Conservation (phyloP, 2,329 filamentous ascomycete species). For the Ophiocordyceps australis region DNA sequence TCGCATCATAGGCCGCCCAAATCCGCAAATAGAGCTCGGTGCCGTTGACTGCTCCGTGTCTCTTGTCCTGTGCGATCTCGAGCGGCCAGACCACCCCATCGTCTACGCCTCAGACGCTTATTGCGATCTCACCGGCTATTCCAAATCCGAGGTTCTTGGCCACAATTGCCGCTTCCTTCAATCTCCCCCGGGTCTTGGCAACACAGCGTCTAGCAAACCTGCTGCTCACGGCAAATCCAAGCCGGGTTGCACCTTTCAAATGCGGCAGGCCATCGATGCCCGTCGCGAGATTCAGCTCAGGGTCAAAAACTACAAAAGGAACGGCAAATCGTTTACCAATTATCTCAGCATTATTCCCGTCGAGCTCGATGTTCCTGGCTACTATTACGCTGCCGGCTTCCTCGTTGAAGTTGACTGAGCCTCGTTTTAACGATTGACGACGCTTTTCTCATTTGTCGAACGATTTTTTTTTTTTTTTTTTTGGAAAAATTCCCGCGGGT, state of each 20-base stretch:
- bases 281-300: conserved; percentile 27
- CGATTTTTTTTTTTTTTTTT: not conserved
- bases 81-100: conserved; percentile 56
- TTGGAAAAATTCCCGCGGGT: too few relatives aligned
- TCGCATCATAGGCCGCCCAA: conserved; percentile 49
- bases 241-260: conserved; percentile 5
- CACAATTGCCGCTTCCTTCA: conserved; percentile 77
- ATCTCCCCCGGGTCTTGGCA: too few relatives aligned
- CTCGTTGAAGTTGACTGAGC: conserved; percentile 43
- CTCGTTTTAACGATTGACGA: too few relatives aligned
- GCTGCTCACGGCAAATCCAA: conserved; percentile 32
- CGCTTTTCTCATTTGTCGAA: not conserved
- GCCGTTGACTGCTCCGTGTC: conserved; percentile 72
- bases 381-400: conserved; percentile 66
- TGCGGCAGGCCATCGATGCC: conserved; percentile 25
- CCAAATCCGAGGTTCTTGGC: conserved; percentile 53
- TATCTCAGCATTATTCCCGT: conserved; percentile 74
- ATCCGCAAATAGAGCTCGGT: conserved; percentile 63
- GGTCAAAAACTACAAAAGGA: conserved; percentile 67
- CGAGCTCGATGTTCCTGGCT: conserved; percentile 41
- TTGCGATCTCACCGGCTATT: conserved; percentile 62
- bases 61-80: conserved; percentile 65
- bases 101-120: conserved; percentile 76
- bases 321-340: conserved; percentile 66
- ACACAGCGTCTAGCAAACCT: too few relatives aligned